phyloP scores from a whole-genome alignment of 2,329 filamentous ascomycete genomes.

The Sporothrix pseudoabietina region DNA sequence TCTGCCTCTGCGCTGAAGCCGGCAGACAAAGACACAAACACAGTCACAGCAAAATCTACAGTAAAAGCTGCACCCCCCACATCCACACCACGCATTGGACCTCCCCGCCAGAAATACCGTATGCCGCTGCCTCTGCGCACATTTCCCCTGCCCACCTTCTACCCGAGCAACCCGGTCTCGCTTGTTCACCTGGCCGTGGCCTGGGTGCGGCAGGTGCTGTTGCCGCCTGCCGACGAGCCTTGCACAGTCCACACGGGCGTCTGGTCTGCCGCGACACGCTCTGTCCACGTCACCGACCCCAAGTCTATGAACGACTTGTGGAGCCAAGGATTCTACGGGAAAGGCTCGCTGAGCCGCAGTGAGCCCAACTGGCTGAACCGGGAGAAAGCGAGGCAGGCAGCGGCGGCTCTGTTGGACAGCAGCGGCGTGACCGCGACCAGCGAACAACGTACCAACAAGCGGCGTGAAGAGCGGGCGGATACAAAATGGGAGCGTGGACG shows the following conservation, averaged over 20 bases:
- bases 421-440: slow-evolving; percentile 52
- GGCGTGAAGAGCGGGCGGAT: slow-evolving; percentile 77
- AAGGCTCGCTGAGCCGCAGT: slow-evolving; percentile 88
- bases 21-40: slow-evolving; percentile 30
- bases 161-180: slow-evolving; percentile 90
- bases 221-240: slow-evolving; percentile 66
- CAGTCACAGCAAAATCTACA: slow-evolving; percentile 32
- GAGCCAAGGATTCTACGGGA: slow-evolving; percentile 98
- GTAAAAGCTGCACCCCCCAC: slow-evolving; percentile 29
- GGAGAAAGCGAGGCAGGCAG: slow-evolving; percentile 69
- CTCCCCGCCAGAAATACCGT: slow-evolving; percentile 60
- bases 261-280: slow-evolving; percentile 80
- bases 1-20: background rate
- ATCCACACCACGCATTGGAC: too few species aligned
- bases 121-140: slow-evolving; percentile 78
- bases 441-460: slow-evolving; percentile 75
- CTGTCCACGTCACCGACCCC: slow-evolving; percentile 79
- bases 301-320: slow-evolving; percentile 78
- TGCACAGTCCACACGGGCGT: slow-evolving; percentile 68
- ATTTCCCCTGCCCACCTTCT: slow-evolving; percentile 82
- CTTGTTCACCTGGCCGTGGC: slow-evolving; percentile 76
- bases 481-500: slow-evolving; percentile 92
- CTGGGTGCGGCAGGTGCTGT: slow-evolving; percentile 73
- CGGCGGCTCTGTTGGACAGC: background rate
- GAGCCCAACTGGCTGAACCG: slow-evolving; percentile 90